phyloP scores from a whole-genome alignment of 208 protist genomes.

The Trypanosoma congolense region DNA sequence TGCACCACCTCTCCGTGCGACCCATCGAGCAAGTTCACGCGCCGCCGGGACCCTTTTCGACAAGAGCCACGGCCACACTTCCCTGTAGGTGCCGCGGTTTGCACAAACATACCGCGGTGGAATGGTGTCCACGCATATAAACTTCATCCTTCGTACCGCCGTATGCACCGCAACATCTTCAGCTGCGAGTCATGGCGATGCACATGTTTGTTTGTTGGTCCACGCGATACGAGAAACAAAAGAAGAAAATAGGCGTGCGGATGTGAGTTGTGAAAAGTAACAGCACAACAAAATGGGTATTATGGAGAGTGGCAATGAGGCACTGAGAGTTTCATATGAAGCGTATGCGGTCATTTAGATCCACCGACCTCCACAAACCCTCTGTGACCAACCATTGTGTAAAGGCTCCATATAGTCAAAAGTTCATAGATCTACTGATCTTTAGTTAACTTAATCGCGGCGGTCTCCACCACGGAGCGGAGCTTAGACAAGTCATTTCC shows the following conservation, averaged over 20 bases:
- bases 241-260: not conserved
- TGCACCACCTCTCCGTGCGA: slow-evolving; percentile 49
- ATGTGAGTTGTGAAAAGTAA: not conserved
- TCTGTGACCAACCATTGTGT: too few species aligned
- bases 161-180: not conserved
- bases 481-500: too few species aligned
- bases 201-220: too few species aligned
- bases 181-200: not conserved
- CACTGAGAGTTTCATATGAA: too few species aligned
- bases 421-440: too few species aligned
- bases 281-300: not conserved
- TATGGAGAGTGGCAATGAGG: not conserved
- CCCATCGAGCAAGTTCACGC: slow-evolving; percentile 58
- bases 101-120: slow-evolving; percentile 55
- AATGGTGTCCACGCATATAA: slow-evolving; percentile 12
- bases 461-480: too few species aligned
- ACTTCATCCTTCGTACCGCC: slow-evolving; percentile 11
- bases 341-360: too few species aligned
- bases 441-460: too few species aligned
- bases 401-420: too few species aligned
- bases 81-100: slow-evolving; percentile 53
- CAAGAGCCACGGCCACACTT: slow-evolving; percentile 74
- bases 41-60: slow-evolving; percentile 52
- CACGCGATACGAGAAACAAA: too few species aligned
- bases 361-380: too few species aligned